phyloP scores from a whole-genome alignment of 495 filamentous ascomycete genomes.

The Amorphotheca resinae region DNA sequence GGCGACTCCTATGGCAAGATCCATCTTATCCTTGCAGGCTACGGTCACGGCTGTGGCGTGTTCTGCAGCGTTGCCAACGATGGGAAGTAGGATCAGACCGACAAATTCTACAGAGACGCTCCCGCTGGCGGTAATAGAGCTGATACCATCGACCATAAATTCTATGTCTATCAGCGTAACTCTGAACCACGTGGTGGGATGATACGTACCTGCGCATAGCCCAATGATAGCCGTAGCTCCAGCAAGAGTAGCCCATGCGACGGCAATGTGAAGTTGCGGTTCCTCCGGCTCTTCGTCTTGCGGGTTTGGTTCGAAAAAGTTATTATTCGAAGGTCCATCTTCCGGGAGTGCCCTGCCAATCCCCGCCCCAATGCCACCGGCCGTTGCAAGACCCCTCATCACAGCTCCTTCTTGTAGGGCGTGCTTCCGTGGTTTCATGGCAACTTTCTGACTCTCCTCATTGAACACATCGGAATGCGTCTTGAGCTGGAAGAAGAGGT shows the following conservation, averaged over 20 bases:
- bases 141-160: conserved; percentile 75
- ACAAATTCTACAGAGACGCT: conserved; percentile 62
- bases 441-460: conserved; percentile 54
- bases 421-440: conserved; percentile 33
- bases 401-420: conserved; percentile 44
- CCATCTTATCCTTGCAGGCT: conserved; percentile 85
- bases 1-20: conserved; percentile 72
- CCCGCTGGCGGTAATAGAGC: conserved; percentile 46
- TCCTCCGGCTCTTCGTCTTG: conserved; percentile 39
- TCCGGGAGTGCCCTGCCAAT: conserved; percentile 29
- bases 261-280: conserved; percentile 55
- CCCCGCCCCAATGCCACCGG: conserved; percentile 38
- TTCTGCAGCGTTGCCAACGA: conserved; percentile 81
- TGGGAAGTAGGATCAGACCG: conserved; percentile 74
- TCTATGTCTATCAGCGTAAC: conserved; percentile 28
- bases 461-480: conserved; percentile 68
- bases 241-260: conserved; percentile 58
- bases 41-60: conserved; percentile 82
- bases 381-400: conserved; percentile 44
- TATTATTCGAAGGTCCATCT: conserved; percentile 30
- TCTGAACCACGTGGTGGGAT: background rate
- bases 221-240: conserved; percentile 70
- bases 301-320: conserved; percentile 41
- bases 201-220: conserved; percentile 46
- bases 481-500: conserved; percentile 72